Conservation (phyloP, 768 basidiomycete species). For the Podaxis sp. region DNA sequence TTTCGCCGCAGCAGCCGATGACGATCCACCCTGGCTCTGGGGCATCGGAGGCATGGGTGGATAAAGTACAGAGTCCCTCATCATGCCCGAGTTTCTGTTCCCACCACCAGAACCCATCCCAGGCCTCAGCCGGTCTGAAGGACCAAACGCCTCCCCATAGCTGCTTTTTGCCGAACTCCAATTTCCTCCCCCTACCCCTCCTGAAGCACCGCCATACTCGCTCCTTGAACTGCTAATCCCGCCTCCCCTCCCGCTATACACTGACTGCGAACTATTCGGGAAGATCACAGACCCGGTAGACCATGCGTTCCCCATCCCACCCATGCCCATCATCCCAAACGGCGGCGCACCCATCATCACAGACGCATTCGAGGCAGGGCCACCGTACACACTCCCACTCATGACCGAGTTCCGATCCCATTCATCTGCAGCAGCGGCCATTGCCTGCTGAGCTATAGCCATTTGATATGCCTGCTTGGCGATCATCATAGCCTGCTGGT, state of each 20-base stretch:
- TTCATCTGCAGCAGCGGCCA: slow-evolving; percentile 85
- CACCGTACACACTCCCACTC: slow-evolving; percentile 51
- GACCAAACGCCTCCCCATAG: slow-evolving; percentile 67
- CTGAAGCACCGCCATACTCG: slow-evolving; percentile 55
- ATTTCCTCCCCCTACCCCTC: slow-evolving; percentile 39
- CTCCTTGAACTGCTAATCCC: slow-evolving; percentile 51
- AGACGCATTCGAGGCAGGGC: slow-evolving; percentile 18
- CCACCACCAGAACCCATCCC: background rate
- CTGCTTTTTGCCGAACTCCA: slow-evolving; percentile 61
- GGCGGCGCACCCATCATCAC: slow-evolving; percentile 24
- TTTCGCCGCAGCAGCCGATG: slow-evolving; percentile 6
- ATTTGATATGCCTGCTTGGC: slow-evolving; percentile 91
- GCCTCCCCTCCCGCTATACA: slow-evolving; percentile 52
- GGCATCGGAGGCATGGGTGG: slow-evolving; percentile 42
- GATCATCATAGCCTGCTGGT: slow-evolving; percentile 83
- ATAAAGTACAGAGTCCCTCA: slow-evolving; percentile 39
- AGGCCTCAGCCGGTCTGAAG: slow-evolving; percentile 19
- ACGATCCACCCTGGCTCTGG: slow-evolving; percentile 19
- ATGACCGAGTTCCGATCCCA: slow-evolving; percentile 80
- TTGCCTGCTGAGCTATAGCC: slow-evolving; percentile 88
- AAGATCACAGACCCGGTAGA: slow-evolving; percentile 47
- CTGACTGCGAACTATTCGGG: slow-evolving; percentile 47
- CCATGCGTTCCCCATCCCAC: slow-evolving; percentile 40
- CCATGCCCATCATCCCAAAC: slow-evolving; percentile 32
- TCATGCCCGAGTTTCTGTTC: slow-evolving; percentile 16